phyloP scores from a whole-genome alignment of 2,329 filamentous ascomycete species.

The Pseudocercospora cruenta region DNA sequence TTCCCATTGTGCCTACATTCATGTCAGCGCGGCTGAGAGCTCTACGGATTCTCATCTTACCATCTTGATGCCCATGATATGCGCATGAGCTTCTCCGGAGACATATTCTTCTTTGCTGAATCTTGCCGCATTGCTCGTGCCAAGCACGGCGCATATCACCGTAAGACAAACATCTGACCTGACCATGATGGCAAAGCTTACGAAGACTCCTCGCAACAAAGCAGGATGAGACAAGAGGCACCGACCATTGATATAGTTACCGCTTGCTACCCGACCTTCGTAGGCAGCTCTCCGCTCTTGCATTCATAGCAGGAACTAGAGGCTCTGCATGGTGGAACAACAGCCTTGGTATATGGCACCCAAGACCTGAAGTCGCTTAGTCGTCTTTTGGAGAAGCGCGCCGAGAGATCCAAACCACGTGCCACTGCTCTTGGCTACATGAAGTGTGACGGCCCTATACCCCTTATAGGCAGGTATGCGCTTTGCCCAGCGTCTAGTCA shows the following conservation, averaged over 20 bases:
- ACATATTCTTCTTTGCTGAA: conserved; percentile 27
- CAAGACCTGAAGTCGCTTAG: neutral
- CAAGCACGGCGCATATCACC: conserved; percentile 21
- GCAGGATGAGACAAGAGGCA: neutral
- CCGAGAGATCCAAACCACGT: neutral
- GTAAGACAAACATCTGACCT: conserved; percentile 4
- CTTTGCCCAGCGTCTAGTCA: neutral
- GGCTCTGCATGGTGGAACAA: neutral
- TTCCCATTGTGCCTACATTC: conserved; percentile 37
- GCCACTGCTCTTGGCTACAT: neutral
- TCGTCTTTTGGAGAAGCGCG: neutral
- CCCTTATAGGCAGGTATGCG: neutral
- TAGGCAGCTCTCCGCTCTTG: neutral
- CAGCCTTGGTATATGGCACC: neutral
- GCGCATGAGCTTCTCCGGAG: conserved; percentile 27
- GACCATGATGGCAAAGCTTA: conserved; percentile 16
- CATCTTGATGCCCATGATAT: conserved; percentile 34
- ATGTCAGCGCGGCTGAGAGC: neutral
- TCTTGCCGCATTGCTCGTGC: conserved; percentile 17
- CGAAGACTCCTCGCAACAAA: neutral
- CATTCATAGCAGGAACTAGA: neutral
- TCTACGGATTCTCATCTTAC: neutral
- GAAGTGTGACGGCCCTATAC: neutral
- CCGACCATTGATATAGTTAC: neutral
- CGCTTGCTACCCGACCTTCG: neutral